Conservation (phyloP, 768 basidiomycete genomes). For the Suillus subaureus region DNA sequence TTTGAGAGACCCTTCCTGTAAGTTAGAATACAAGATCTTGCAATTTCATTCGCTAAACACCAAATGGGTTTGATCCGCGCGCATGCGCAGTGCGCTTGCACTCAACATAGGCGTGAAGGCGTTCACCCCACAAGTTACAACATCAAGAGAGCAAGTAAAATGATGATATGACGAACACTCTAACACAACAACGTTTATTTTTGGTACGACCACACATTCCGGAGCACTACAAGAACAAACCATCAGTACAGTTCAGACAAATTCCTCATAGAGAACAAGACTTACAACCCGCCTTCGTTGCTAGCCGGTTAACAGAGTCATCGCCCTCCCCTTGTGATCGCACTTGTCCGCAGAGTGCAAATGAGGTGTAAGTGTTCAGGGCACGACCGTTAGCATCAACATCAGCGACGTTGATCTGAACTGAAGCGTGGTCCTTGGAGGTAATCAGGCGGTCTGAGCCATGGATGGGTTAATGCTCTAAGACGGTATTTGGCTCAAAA, state of each 20-base stretch:
- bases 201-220: slow-evolving; percentile 95
- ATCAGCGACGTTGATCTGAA: slow-evolving; percentile 93
- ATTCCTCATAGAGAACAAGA: slow-evolving; percentile 20
- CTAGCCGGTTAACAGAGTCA: slow-evolving; percentile 94
- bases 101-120: background rate
- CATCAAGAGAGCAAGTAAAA: slow-evolving; percentile 9
- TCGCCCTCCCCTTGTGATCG: slow-evolving; percentile 95
- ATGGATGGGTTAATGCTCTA: slow-evolving; percentile 11
- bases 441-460: slow-evolving; percentile 91
- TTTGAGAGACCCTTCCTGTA: background rate
- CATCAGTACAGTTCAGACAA: background rate
- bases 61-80: background rate
- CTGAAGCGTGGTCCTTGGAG: slow-evolving; percentile 98
- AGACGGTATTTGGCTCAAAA: slow-evolving; percentile 22
- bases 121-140: slow-evolving; percentile 10
- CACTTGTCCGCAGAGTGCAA: slow-evolving; percentile 93
- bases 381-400: slow-evolving; percentile 91
- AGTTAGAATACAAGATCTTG: background rate
- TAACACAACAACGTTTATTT: slow-evolving; percentile 57
- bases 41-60: background rate
- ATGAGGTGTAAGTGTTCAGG: slow-evolving; percentile 78
- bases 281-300: slow-evolving; percentile 94
- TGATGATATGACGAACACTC: slow-evolving; percentile 19
- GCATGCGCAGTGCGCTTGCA: background rate
- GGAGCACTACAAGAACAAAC: slow-evolving; percentile 66